Base-by-base conservation (phyloP, 352 stramenopile genomes). In the Pythium aquatile region DNA sequence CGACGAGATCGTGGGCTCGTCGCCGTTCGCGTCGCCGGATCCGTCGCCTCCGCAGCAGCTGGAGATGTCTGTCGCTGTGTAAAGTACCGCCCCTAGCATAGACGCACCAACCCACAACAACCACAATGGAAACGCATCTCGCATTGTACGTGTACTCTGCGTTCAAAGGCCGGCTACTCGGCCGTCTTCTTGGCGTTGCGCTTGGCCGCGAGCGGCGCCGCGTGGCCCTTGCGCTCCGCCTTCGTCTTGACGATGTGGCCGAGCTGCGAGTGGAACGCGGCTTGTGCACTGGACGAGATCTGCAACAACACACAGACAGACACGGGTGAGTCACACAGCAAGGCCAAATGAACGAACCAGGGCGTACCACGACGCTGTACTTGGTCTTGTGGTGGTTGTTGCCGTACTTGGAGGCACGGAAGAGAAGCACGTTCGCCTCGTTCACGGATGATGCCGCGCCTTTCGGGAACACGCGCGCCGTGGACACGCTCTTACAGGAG, bases 351-450 rank as follows among this genome's bases (percentile, higher is more conserved):
- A 37, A 17, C 62, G 16, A 29, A 69, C 26, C 10, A 16, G 54
- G 16, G 51, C 71, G 35, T 71, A 91, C 85, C 68, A 83, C 74
- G 9, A 85, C 85, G 68, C 83, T 91, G 70, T 83, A 86, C 72
- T 94, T 94, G 66, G 77, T 80, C 81, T 94, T 94, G 79, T 93
- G 83, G 70, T 87, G 87, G 69, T 94, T 94, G 76, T 94, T 94
- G 63, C 85, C 85, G 61, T 93, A 92, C 47, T 91, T 87, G 56
- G 69, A 80, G 11, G 75, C 82, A 54, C 83, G 85, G 58, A 92
- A 91, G 51, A 93, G 76, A 70, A 91, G 64, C 63, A 87, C 79
- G 58, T 80, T 72, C 16, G 87, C 78, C 58, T 77, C 81, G 26
- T 74, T 65, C 40, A 73, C 72, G 35, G 76, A 63, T 48, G 70